Percentiles rank a stretch among this genome's conserved stretches.
Evolutionary conservation across 306 rosid species (phyloP).

Genomic region (Cicer pinnatifidum): DNA sequence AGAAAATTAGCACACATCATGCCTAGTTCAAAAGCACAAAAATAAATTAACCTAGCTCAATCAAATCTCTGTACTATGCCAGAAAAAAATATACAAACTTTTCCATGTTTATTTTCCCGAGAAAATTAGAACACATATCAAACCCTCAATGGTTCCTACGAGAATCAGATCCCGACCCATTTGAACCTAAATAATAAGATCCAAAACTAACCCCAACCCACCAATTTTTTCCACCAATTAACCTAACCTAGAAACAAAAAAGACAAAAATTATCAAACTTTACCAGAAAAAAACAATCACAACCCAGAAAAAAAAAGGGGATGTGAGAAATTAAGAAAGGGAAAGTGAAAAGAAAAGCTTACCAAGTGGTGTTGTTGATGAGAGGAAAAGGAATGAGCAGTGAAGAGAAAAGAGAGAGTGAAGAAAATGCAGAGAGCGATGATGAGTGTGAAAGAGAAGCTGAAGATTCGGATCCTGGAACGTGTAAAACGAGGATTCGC

Average conservation of each 20-base stretch:
- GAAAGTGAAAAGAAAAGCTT: conserved; percentile 40
- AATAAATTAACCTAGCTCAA: not conserved
- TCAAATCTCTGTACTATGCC: conserved; percentile 17
- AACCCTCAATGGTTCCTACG: conserved; percentile 22
- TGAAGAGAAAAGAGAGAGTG: conserved; percentile 60
- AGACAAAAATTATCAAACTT: not conserved
- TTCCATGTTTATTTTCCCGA: not conserved
- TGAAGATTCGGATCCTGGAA: conserved; percentile 45
- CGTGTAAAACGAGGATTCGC: conserved; percentile 43
- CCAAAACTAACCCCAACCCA: conserved; percentile 45
- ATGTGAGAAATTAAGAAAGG: not conserved
- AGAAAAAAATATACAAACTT: conserved; percentile 5
- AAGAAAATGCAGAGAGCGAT: conserved; percentile 55
- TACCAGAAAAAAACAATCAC: not conserved
- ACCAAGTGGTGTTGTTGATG: conserved; percentile 49
- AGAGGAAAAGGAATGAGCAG: conserved; percentile 54
- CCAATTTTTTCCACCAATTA: not conserved
- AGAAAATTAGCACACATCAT: conserved; percentile 23
- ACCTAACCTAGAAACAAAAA: conserved; percentile 30
- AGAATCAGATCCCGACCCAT: conserved; percentile 38
- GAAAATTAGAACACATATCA: conserved; percentile 3
- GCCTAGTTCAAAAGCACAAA: conserved; percentile 49
- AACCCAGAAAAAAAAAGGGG: conserved; percentile 7
- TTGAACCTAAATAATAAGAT: conserved; percentile 32
- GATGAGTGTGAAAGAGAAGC: conserved; percentile 50